Evolutionary conservation across 2,329 filamentous ascomycete genomes (phyloP).

Genomic region (Cercospora beticola): DNA sequence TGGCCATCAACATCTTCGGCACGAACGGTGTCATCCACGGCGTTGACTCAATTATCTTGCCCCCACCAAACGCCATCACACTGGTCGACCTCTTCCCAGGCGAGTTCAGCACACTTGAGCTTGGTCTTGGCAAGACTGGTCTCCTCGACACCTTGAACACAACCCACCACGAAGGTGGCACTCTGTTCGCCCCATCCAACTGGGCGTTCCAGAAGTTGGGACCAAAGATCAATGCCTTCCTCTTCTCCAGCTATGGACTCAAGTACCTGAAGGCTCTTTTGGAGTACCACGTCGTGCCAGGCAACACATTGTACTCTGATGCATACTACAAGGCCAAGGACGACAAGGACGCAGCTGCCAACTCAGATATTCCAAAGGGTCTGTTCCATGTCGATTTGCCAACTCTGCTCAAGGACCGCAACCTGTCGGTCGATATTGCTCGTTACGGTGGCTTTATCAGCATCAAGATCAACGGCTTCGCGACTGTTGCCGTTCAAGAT

Average conservation of each 20-base stretch:
- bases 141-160: slow-evolving; percentile 61
- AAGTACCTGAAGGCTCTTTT: slow-evolving; percentile 76
- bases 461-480: slow-evolving; percentile 74
- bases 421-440: slow-evolving; percentile 69
- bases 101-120: slow-evolving; percentile 74
- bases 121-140: slow-evolving; percentile 72
- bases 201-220: slow-evolving; percentile 75
- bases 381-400: slow-evolving; percentile 69
- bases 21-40: slow-evolving; percentile 81
- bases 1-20: slow-evolving; percentile 68
- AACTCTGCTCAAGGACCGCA: slow-evolving; percentile 67
- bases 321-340: slow-evolving; percentile 60
- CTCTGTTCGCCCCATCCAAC: slow-evolving; percentile 80
- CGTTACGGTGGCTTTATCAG: slow-evolving; percentile 66
- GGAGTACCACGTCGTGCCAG: slow-evolving; percentile 73
- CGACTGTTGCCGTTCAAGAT: slow-evolving; percentile 65
- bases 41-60: slow-evolving; percentile 71
- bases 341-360: slow-evolving; percentile 30
- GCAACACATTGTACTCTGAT: slow-evolving; percentile 79
- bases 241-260: slow-evolving; percentile 73
- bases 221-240: slow-evolving; percentile 71
- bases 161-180: slow-evolving; percentile 62
- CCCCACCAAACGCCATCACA: slow-evolving; percentile 64
- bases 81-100: slow-evolving; percentile 66
- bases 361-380: slow-evolving; percentile 40